A percentile compares a stretch with the other conserved stretches of the same genome.
Evolutionary conservation across 805 yeast genomes (phyloP).

Genomic region (Geotrichum ghanense): DNA sequence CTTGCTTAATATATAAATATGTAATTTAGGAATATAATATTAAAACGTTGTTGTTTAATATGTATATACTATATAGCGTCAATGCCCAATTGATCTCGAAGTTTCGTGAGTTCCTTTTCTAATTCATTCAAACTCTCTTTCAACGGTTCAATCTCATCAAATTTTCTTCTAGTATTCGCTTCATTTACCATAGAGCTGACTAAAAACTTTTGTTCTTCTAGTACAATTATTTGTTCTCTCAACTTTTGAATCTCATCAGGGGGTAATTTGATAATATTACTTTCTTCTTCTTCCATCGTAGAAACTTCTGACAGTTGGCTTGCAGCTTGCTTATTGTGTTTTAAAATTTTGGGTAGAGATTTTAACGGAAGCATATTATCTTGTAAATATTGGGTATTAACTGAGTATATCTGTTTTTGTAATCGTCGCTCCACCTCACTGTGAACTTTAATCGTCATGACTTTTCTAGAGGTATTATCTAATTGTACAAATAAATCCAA

Average conservation of each 20-base stretch:
- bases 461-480: conserved; percentile 38
- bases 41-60: too few relatives aligned
- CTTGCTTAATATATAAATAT: too few relatives aligned
- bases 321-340: conserved; percentile 11
- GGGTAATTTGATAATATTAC: neutral
- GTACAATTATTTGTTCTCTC: conserved; percentile 72
- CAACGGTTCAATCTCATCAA: conserved; percentile 62
- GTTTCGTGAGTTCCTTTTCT: conserved; percentile 25
- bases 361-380: conserved; percentile 55
- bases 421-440: conserved; percentile 35
- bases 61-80: neutral
- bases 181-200: conserved; percentile 53
- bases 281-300: neutral
- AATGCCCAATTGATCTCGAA: conserved; percentile 20
- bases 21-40: too few relatives aligned
- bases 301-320: conserved; percentile 5
- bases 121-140: conserved; percentile 49
- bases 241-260: neutral
- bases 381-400: conserved; percentile 52
- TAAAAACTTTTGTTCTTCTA: conserved; percentile 72
- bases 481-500: conserved; percentile 39
- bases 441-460: conserved; percentile 26
- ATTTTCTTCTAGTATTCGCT: conserved; percentile 54
- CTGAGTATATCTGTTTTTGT: conserved; percentile 44
- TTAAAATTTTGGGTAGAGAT: conserved; percentile 38